Conservation (phyloP, 192 early-diverging fungal species). For the Pilobolus umbonatus region DNA sequence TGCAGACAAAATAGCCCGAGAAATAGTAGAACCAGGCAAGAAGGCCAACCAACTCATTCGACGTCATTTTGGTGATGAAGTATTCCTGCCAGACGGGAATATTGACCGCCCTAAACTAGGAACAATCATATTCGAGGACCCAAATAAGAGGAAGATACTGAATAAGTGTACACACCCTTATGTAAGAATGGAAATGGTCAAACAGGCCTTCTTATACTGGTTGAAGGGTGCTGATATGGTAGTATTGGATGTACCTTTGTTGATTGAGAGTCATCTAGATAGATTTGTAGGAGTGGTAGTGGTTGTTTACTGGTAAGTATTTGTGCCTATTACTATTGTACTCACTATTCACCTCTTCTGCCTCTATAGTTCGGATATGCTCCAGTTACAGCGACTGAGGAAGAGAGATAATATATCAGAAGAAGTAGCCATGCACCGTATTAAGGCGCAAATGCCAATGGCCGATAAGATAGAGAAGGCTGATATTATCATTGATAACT, state of each 20-base stretch:
- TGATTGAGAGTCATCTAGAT: slow-evolving; percentile 82
- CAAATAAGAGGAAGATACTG: slow-evolving; percentile 61
- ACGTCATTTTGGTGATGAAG: slow-evolving; percentile 65
- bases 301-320: slow-evolving; percentile 75
- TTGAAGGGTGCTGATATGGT: slow-evolving; percentile 62
- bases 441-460: slow-evolving; percentile 81
- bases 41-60: slow-evolving; percentile 70
- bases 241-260: slow-evolving; percentile 89
- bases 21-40: slow-evolving; percentile 76
- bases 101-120: slow-evolving; percentile 78
- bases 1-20: slow-evolving; percentile 83
- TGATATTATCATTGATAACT: slow-evolving; percentile 83
- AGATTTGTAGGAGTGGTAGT: slow-evolving; percentile 63
- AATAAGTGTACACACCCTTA: slow-evolving; percentile 87
- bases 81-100: slow-evolving; percentile 49
- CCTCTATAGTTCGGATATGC: slow-evolving; percentile 52
- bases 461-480: slow-evolving; percentile 74
- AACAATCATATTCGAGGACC: slow-evolving; percentile 72
- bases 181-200: slow-evolving; percentile 78
- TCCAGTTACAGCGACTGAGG: slow-evolving; percentile 74
- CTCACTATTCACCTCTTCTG: neutral
- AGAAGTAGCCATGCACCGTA: slow-evolving; percentile 61
- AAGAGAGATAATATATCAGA: slow-evolving; percentile 63
- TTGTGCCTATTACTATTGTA: no score
- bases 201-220: slow-evolving; percentile 62